Evolutionary conservation across 495 filamentous ascomycete genomes (phyloP).

Genomic region (Penicillium pulvis): DNA sequence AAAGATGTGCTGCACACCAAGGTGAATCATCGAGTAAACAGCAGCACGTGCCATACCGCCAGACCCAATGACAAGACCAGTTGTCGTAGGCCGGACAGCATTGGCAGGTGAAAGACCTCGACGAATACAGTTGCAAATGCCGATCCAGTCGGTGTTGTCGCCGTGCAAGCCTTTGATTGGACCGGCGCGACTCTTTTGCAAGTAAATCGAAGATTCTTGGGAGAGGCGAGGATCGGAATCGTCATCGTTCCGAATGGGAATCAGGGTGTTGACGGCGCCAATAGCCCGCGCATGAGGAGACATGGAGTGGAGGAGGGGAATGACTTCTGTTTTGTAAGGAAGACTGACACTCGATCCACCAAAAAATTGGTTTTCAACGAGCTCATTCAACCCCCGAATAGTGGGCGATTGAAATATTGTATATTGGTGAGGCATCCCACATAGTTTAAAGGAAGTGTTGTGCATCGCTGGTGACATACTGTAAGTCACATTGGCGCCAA

Average conservation of each 20-base stretch:
- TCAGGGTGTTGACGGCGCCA: slow-evolving; percentile 75
- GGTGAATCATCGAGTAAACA: slow-evolving; percentile 75
- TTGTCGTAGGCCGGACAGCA: slow-evolving; percentile 67
- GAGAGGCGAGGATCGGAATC: slow-evolving; percentile 41
- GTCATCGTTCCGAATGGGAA: slow-evolving; percentile 65
- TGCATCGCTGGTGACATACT: slow-evolving; percentile 61
- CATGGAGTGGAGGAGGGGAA: slow-evolving; percentile 66
- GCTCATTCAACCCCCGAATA: slow-evolving; percentile 63
- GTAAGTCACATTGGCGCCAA: slow-evolving; percentile 47
- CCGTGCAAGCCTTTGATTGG: slow-evolving; percentile 68
- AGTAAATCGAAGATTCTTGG: slow-evolving; percentile 47
- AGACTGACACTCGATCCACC: slow-evolving; percentile 73
- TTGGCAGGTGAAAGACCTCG: slow-evolving; percentile 77
- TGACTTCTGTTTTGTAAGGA: slow-evolving; percentile 75
- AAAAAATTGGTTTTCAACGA: slow-evolving; percentile 66
- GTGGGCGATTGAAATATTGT: slow-evolving; percentile 66
- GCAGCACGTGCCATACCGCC: slow-evolving; percentile 80
- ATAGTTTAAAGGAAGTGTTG: slow-evolving; percentile 68
- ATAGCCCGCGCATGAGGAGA: slow-evolving; percentile 76
- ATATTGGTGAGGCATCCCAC: slow-evolving; percentile 73
- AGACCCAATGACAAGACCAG: slow-evolving; percentile 72
- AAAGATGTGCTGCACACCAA: slow-evolving; percentile 75
- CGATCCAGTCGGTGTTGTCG: slow-evolving; percentile 84
- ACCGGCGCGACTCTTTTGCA: slow-evolving; percentile 63
- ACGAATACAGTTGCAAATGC: slow-evolving; percentile 68